Evolutionary conservation across 1,284 basidiomycete genomes (phyloP).

Genomic region (Ganoderma meredithae): DNA sequence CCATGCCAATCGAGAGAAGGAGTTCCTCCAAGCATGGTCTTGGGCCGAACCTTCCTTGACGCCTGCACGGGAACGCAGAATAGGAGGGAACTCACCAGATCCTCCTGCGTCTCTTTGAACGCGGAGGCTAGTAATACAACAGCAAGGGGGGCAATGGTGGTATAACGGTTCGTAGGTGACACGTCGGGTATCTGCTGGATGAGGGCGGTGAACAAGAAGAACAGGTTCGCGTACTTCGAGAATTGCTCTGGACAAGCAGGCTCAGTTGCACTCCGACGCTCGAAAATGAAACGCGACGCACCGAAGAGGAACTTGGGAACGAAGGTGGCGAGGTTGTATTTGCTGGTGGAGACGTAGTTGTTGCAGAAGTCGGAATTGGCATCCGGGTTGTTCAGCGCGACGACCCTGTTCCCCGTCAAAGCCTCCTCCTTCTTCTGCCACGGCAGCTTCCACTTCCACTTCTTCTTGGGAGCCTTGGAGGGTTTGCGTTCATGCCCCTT

Average conservation of each 20-base stretch:
- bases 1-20: not conserved
- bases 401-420: slow-evolving; percentile 69
- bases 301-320: slow-evolving; percentile 93
- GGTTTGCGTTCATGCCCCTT: slow-evolving; percentile 30
- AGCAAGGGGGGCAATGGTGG: slow-evolving; percentile 92
- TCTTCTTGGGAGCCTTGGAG: slow-evolving; percentile 40
- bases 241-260: slow-evolving; percentile 80
- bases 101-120: slow-evolving; percentile 96
- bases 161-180: slow-evolving; percentile 95
- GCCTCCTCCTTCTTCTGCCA: slow-evolving; percentile 76
- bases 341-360: slow-evolving; percentile 95
- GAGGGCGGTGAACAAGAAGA: slow-evolving; percentile 98
- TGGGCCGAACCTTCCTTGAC: not conserved
- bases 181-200: slow-evolving; percentile 99
- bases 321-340: slow-evolving; percentile 93
- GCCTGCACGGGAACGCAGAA: slow-evolving; percentile 19
- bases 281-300: slow-evolving; percentile 47
- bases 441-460: slow-evolving; percentile 80
- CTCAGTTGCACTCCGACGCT: slow-evolving; percentile 2
- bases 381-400: slow-evolving; percentile 75
- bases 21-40: not conserved
- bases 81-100: slow-evolving; percentile 64
- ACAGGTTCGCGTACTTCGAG: slow-evolving; percentile 98
- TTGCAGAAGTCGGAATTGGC: slow-evolving; percentile 74
- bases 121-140: slow-evolving; percentile 95